A percentile compares a stretch with the other conserved stretches of the same genome.
Evolutionary conservation across 169 alveolate genomes (phyloP).

Genomic region (Plasmodium gonderi): DNA sequence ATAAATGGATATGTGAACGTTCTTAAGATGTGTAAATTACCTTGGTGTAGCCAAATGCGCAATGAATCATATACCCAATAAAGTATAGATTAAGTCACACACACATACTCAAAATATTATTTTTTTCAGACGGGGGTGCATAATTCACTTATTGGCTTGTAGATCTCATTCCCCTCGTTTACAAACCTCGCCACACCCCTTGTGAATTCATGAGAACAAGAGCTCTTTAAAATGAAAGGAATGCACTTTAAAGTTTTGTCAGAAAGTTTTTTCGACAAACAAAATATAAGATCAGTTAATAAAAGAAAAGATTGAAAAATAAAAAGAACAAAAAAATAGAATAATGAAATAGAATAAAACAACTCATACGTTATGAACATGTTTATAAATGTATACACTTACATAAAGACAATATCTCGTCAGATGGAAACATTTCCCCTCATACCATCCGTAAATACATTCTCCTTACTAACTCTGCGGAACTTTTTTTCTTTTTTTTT

Average conservation of each 20-base stretch:
- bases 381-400: neutral
- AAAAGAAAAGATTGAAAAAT: too few species aligned
- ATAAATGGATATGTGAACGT: neutral
- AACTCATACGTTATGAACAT: neutral
- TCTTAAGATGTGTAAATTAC: too few species aligned
- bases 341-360: neutral
- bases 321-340: neutral
- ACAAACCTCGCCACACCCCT: too few species aligned
- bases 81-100: too few species aligned
- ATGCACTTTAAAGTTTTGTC: conserved; percentile 1
- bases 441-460: neutral
- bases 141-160: too few species aligned
- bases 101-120: too few species aligned
- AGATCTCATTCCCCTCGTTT: too few species aligned
- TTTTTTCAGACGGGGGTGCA: too few species aligned
- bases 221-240: conserved; percentile 1
- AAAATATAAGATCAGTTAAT: conserved; percentile 15
- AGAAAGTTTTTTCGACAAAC: conserved; percentile 25
- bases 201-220: neutral
- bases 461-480: neutral
- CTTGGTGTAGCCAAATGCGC: too few species aligned
- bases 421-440: neutral
- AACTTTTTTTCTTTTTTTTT: neutral
- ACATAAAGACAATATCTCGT: neutral
- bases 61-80: too few species aligned